A percentile compares a stretch with the other conserved stretches of the same genome.
Evolutionary conservation across 257 asterid genomes (phyloP).

Genomic region (Petrea volubilis): DNA sequence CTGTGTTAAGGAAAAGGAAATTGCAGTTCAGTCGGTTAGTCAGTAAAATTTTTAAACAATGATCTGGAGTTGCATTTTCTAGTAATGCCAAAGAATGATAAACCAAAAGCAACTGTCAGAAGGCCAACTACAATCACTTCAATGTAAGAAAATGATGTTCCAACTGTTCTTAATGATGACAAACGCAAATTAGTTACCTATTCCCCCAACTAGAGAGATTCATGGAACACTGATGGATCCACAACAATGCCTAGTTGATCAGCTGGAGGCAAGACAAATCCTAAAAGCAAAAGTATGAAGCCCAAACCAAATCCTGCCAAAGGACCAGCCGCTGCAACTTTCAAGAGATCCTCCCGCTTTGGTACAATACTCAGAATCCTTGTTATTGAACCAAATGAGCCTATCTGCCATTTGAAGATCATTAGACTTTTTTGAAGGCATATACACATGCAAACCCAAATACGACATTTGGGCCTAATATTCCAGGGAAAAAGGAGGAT

Average conservation of each 20-base stretch:
- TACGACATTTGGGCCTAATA: background rate
- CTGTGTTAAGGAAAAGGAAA: slow-evolving; percentile 36
- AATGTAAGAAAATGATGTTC: background rate
- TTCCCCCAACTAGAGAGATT: slow-evolving; percentile 86
- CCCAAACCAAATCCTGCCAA: slow-evolving; percentile 86
- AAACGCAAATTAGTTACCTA: slow-evolving; percentile 50
- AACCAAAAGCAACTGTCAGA: background rate
- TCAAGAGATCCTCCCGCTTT: slow-evolving; percentile 87
- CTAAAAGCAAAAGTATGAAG: slow-evolving; percentile 66
- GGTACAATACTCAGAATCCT: slow-evolving; percentile 79
- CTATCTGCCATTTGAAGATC: slow-evolving; percentile 82
- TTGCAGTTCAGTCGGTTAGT: background rate
- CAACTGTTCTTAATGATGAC: background rate
- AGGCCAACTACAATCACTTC: background rate
- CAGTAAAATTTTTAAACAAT: background rate
- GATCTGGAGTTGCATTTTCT: background rate
- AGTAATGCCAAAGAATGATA: background rate
- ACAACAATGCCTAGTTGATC: slow-evolving; percentile 81
- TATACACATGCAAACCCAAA: background rate
- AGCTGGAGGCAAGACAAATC: slow-evolving; percentile 84
- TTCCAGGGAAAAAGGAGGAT: background rate
- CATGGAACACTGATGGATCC: slow-evolving; percentile 87
- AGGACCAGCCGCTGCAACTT: slow-evolving; percentile 97
- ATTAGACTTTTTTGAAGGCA: slow-evolving; percentile 30
- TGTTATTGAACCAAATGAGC: slow-evolving; percentile 91